Evolutionary conservation across 495 filamentous ascomycete genomes (phyloP).

Genomic region (Penicillium flavigenum): DNA sequence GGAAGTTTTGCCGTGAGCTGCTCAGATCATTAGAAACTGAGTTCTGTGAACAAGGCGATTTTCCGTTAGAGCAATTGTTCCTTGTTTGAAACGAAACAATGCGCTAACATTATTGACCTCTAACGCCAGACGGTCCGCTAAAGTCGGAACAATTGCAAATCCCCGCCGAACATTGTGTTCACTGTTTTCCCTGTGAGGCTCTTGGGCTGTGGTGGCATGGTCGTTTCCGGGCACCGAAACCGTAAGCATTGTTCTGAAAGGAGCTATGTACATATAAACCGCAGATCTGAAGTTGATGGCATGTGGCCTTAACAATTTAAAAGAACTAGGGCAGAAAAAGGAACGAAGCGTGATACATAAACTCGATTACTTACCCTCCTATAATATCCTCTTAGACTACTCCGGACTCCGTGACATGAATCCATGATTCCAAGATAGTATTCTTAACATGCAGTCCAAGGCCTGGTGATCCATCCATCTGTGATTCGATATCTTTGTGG

Average conservation of each 20-base stretch:
- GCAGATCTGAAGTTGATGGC: background rate
- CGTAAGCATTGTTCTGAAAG: background rate
- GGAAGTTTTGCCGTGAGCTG: constrained; percentile 60
- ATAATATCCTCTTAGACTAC: background rate
- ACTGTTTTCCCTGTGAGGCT: too few species aligned
- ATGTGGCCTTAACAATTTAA: too few species aligned
- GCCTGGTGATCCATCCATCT: too few species aligned
- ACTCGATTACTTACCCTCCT: background rate
- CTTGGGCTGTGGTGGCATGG: background rate
- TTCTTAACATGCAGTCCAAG: too few species aligned
- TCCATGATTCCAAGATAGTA: too few species aligned
- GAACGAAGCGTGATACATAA: too few species aligned
- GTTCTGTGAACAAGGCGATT: too few species aligned
- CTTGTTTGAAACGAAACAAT: background rate
- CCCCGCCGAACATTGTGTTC: too few species aligned
- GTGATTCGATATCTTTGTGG: background rate
- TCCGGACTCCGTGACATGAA: too few species aligned
- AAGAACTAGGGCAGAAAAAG: background rate
- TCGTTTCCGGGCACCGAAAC: background rate
- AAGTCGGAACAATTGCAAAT: background rate
- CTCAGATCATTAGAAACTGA: background rate
- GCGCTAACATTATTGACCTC: background rate
- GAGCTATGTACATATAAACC: background rate
- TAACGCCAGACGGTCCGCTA: background rate
- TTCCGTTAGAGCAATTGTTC: background rate